Conservation (phyloP, 2,329 filamentous ascomycete species). For the Cercospora berteroae region DNA sequence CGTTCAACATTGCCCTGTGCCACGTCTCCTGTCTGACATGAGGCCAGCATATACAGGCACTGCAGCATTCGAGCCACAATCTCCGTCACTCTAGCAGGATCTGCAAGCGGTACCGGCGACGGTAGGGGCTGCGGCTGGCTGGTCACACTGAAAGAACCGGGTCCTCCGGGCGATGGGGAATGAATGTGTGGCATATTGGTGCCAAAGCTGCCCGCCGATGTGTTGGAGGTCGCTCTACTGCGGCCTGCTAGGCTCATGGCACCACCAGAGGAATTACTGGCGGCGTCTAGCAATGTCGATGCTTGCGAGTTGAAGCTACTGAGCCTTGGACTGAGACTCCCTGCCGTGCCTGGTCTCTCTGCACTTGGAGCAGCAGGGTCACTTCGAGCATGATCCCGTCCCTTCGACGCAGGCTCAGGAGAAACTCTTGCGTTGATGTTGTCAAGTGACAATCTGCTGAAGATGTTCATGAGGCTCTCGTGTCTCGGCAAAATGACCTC, state of each 20-base stretch:
- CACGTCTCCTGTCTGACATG: slow-evolving; percentile 69
- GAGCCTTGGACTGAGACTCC: slow-evolving; percentile 70
- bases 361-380: slow-evolving; percentile 36
- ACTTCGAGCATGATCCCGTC: slow-evolving; percentile 32
- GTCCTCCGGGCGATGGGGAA: slow-evolving; percentile 23
- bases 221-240: slow-evolving; percentile 82
- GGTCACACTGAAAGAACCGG: slow-evolving; percentile 27
- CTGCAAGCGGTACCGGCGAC: slow-evolving; percentile 25
- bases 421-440: slow-evolving; percentile 55
- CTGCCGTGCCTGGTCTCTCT: slow-evolving; percentile 61
- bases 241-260: slow-evolving; percentile 52
- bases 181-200: slow-evolving; percentile 40
- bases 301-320: slow-evolving; percentile 76
- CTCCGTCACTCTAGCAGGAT: slow-evolving; percentile 75
- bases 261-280: slow-evolving; percentile 48
- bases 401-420: slow-evolving; percentile 27
- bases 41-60: slow-evolving; percentile 86
- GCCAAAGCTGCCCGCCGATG: slow-evolving; percentile 54
- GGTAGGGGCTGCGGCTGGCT: slow-evolving; percentile 26
- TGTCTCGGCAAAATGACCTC: slow-evolving; percentile 84
- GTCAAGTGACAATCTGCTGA: slow-evolving; percentile 84
- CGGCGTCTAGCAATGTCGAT: slow-evolving; percentile 72
- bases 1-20: slow-evolving; percentile 77
- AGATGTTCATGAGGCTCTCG: slow-evolving; percentile 83
- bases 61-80: slow-evolving; percentile 95